phyloP scores from a whole-genome alignment of 164 flowering plant species.

The Liquidambar formosana region DNA sequence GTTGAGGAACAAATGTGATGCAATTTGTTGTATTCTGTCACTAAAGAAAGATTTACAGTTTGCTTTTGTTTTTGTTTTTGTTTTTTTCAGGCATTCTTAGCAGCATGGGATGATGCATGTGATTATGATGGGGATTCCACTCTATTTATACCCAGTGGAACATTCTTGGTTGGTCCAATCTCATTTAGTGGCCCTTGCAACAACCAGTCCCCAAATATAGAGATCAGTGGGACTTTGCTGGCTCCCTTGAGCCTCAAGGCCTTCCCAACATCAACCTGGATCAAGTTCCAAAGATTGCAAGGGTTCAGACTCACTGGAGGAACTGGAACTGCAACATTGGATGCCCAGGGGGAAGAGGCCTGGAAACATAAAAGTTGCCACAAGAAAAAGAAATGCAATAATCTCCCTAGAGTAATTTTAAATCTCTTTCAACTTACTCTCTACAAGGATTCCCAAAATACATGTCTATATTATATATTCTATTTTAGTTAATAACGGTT shows the following conservation, averaged over 20 bases:
- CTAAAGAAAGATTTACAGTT: not conserved
- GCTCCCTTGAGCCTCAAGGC: conserved; percentile 13
- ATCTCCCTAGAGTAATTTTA: conserved; percentile 15
- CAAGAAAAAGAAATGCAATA: not conserved
- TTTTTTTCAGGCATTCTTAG: conserved; percentile 18
- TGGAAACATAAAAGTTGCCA: conserved; percentile 19
- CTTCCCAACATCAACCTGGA: conserved; percentile 18
- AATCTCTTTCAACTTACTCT: not conserved
- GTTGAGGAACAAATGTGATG: not conserved
- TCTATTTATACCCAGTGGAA: conserved; percentile 17
- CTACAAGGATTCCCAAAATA: not conserved
- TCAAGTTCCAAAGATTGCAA: conserved; percentile 14
- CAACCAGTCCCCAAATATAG: conserved; percentile 12
- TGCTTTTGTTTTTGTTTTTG: not conserved
- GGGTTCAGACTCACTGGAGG: conserved; percentile 17
- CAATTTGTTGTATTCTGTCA: not conserved
- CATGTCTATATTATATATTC: no score
- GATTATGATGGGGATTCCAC: conserved; percentile 14
- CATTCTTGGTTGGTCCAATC: conserved; percentile 21
- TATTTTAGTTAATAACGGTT: no score
- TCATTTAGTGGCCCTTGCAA: conserved; percentile 23
- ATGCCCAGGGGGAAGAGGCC: conserved; percentile 23
- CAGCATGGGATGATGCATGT: conserved; percentile 29
- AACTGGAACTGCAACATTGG: not conserved
- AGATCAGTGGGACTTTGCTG: conserved; percentile 22